These are phyloP conservation scores for Balamuthia mandrillaris DNA, from an alignment of 208 protist species.

Conservation along the genomic window DNA sequence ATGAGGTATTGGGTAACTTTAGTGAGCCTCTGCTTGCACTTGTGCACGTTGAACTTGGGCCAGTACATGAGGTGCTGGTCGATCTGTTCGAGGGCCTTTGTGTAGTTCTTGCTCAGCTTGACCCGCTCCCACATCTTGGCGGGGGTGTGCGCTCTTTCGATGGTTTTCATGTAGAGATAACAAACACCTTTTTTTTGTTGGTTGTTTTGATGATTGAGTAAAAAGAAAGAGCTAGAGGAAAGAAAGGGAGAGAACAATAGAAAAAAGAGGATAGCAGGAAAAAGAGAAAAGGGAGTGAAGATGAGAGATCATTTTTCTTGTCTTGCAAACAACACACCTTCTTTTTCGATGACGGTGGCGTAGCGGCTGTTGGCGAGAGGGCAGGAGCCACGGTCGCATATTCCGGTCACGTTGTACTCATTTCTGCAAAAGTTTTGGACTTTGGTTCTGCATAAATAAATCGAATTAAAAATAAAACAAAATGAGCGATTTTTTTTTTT, in stretches of 20 bases:
- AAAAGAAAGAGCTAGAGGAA: neutral
- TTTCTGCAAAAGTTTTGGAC: constrained; percentile 95
- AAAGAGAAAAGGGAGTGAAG: neutral
- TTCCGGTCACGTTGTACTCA: constrained; percentile 96
- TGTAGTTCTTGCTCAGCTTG: constrained; percentile 91
- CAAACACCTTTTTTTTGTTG: constrained; percentile 39
- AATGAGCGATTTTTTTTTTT: constrained; percentile 9
- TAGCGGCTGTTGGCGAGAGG: constrained; percentile 97
- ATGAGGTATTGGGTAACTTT: constrained; percentile 97
- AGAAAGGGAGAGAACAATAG: too few species aligned
- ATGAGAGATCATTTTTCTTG: too few species aligned
- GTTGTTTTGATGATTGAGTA: neutral
- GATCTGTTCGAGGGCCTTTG: constrained; percentile 77
- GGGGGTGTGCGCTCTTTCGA: constrained; percentile 96
- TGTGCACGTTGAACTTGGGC: constrained; percentile 85
- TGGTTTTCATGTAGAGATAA: constrained; percentile 98
- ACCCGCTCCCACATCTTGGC: constrained; percentile 97
- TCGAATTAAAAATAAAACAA: neutral
- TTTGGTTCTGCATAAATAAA: constrained; percentile 51
- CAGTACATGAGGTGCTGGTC: constrained; percentile 95
- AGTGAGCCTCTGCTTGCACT: constrained; percentile 94
- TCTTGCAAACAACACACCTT: constrained; percentile 80
- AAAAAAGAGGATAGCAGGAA: neutral
- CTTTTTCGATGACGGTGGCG: constrained; percentile 94
- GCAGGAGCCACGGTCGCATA: constrained; percentile 94